Evolutionary conservation across 805 yeast genomes (phyloP).

Genomic region (Lachancea thermotolerans): DNA sequence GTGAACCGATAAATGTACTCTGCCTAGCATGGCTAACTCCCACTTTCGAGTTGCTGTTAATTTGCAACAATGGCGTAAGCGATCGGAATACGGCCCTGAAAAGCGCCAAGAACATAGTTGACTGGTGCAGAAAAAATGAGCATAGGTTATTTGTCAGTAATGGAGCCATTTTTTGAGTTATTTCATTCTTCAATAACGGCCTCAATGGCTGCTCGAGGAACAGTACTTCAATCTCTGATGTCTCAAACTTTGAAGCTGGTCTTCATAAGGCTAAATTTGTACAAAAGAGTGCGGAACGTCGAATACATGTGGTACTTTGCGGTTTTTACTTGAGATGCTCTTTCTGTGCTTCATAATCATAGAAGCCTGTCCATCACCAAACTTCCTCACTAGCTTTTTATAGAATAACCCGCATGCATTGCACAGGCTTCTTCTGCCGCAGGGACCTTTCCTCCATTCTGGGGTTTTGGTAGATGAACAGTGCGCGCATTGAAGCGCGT

Average conservation of each 20-base stretch:
- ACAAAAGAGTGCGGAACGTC: slow-evolving; percentile 1
- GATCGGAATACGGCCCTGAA: slow-evolving; percentile 49
- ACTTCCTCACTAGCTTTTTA: slow-evolving; percentile 51
- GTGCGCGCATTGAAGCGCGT: slow-evolving; percentile 12
- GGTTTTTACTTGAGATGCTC: slow-evolving; percentile 11
- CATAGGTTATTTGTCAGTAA: slow-evolving; percentile 64
- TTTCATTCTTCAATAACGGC: background rate
- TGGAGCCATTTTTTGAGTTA: slow-evolving; percentile 54
- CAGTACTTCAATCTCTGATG: too few relatives aligned
- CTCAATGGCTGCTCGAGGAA: background rate
- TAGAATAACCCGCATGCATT: slow-evolving; percentile 79
- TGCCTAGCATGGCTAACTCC: slow-evolving; percentile 53
- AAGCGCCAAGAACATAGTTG: slow-evolving; percentile 57
- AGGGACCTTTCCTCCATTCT: slow-evolving; percentile 81
- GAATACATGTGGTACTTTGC: slow-evolving; percentile 14
- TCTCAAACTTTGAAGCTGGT: background rate
- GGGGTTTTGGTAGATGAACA: slow-evolving; percentile 40
- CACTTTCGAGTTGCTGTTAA: slow-evolving; percentile 54
- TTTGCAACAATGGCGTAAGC: slow-evolving; percentile 46
- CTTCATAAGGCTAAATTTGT: background rate
- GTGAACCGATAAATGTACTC: slow-evolving; percentile 23
- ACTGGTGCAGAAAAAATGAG: slow-evolving; percentile 72
- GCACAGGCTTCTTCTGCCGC: slow-evolving; percentile 67
- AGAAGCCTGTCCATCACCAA: slow-evolving; percentile 13
- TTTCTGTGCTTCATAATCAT: slow-evolving; percentile 15